Percentiles rank a stretch among this genome's conserved stretches.
These are phyloP conservation scores for Dactylellina sp. DNA, from an alignment of 2,329 filamentous ascomycete species.

Conservation along the genomic window DNA sequence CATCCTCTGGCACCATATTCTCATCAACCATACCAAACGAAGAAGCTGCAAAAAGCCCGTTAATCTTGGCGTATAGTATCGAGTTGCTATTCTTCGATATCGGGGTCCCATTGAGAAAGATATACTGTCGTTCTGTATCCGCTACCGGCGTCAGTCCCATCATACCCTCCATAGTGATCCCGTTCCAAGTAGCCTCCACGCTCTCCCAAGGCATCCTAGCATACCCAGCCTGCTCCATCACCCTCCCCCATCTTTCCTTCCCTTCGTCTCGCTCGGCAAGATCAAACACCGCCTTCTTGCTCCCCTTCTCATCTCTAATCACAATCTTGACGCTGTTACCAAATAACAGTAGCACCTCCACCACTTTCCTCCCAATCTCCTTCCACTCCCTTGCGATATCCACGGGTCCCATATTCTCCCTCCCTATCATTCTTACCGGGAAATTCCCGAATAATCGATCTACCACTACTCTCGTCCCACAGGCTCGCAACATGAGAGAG, in stretches of 20 bases:
- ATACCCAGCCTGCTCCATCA: slow-evolving; percentile 33
- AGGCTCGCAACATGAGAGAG: slow-evolving; percentile 69
- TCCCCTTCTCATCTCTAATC: slow-evolving; percentile 57
- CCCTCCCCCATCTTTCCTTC: not conserved
- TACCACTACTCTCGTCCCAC: slow-evolving; percentile 58
- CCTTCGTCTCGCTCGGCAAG: not conserved
- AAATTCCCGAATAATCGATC: slow-evolving; percentile 59
- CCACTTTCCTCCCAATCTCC: slow-evolving; percentile 51
- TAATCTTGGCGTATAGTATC: slow-evolving; percentile 80
- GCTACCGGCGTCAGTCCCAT: slow-evolving; percentile 15
- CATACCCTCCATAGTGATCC: slow-evolving; percentile 22
- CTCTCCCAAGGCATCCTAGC: slow-evolving; percentile 21
- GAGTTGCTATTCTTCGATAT: slow-evolving; percentile 49
- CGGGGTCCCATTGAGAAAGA: slow-evolving; percentile 58
- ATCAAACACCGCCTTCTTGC: slow-evolving; percentile 21
- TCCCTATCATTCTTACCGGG: slow-evolving; percentile 59
- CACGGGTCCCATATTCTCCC: slow-evolving; percentile 38
- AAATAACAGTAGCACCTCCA: slow-evolving; percentile 39
- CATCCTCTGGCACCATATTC: slow-evolving; percentile 61
- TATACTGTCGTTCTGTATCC: slow-evolving; percentile 57
- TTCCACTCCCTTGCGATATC: slow-evolving; percentile 58
- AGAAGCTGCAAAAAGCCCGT: slow-evolving; percentile 79
- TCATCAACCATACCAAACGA: slow-evolving; percentile 75
- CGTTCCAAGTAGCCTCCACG: slow-evolving; percentile 18
- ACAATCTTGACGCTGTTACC: slow-evolving; percentile 25